Evolutionary conservation across 306 rosid genomes (phyloP).

Genomic region (Medicago arabica): DNA sequence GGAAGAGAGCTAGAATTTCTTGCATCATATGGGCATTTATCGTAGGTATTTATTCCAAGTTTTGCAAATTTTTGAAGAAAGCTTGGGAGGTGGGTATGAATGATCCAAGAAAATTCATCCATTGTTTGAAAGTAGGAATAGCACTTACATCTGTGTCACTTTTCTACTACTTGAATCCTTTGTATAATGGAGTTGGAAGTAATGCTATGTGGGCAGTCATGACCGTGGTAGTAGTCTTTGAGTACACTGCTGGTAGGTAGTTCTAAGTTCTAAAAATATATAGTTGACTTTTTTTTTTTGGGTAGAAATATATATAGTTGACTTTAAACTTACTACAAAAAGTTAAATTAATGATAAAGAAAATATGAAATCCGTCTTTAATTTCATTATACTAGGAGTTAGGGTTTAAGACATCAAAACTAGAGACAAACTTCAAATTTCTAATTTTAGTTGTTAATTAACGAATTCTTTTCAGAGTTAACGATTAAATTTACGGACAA

Average conservation of each 20-base stretch:
- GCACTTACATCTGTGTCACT: slow-evolving; percentile 81
- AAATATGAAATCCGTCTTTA: too few species aligned
- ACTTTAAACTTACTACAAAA: too few species aligned
- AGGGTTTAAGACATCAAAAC: too few species aligned
- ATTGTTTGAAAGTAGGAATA: slow-evolving; percentile 75
- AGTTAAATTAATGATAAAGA: too few species aligned
- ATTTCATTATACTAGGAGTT: too few species aligned
- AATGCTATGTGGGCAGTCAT: slow-evolving; percentile 87
- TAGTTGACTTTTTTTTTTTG: too few species aligned
- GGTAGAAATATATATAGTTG: too few species aligned
- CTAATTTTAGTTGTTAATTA: too few species aligned
- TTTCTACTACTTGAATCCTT: slow-evolving; percentile 79
- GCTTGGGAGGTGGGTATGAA: slow-evolving; percentile 75
- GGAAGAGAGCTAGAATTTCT: slow-evolving; percentile 15
- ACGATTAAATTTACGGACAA: too few species aligned
- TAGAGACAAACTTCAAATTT: too few species aligned
- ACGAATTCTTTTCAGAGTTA: too few species aligned
- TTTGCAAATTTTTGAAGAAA: slow-evolving; percentile 56
- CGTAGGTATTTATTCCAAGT: slow-evolving; percentile 48
- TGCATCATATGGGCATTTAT: slow-evolving; percentile 44
- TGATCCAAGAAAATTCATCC: slow-evolving; percentile 83
- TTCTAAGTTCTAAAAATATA: too few species aligned
- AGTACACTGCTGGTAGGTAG: slow-evolving; percentile 64
- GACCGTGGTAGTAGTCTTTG: slow-evolving; percentile 84
- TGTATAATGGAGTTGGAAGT: slow-evolving; percentile 78